Conservation (phyloP, 305 asterid species). For the Caryopteris hybrid region DNA sequence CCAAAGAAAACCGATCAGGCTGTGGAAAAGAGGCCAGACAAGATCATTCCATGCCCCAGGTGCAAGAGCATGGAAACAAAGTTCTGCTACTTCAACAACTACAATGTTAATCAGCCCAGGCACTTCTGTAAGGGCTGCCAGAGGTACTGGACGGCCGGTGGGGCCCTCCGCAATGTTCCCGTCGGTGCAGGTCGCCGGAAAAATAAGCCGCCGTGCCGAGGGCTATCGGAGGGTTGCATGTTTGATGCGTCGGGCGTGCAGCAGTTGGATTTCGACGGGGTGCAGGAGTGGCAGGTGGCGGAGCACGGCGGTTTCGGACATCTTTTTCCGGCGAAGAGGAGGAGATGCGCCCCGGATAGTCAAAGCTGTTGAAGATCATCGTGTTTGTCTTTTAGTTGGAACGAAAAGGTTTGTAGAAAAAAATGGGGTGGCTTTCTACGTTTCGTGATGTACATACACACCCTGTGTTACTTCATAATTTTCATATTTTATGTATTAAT, state of each 20-base stretch:
- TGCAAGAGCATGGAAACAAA: conserved; percentile 90
- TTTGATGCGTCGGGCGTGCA: conserved; percentile 39
- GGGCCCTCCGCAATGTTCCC: conserved; percentile 86
- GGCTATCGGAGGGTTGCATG: conserved; percentile 38
- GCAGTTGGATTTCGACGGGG: conserved; percentile 40
- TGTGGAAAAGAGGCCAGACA: conserved; percentile 58
- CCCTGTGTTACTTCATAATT: conserved; percentile 18
- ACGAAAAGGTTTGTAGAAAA: neutral
- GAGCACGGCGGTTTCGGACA: conserved; percentile 38
- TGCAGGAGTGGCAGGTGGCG: conserved; percentile 48
- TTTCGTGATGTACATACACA: conserved; percentile 32
- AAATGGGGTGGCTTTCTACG: conserved; percentile 19
- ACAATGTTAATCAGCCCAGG: conserved; percentile 89
- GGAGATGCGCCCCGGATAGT: conserved; percentile 56
- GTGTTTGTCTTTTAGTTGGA: conserved; percentile 32
- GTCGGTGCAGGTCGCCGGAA: conserved; percentile 92
- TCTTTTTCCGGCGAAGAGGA: conserved; percentile 60
- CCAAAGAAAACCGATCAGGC: neutral
- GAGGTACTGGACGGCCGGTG: conserved; percentile 95
- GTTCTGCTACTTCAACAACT: conserved; percentile 87
- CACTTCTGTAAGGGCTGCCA: conserved; percentile 89
- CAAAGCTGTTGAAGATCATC: conserved; percentile 41
- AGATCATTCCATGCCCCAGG: conserved; percentile 78
- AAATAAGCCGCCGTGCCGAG: conserved; percentile 47
- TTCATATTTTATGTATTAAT: neutral